A percentile compares a stretch with the other conserved stretches of the same genome.
phyloP scores from a whole-genome alignment of 768 basidiomycete species.

The Calocera viscosa region DNA sequence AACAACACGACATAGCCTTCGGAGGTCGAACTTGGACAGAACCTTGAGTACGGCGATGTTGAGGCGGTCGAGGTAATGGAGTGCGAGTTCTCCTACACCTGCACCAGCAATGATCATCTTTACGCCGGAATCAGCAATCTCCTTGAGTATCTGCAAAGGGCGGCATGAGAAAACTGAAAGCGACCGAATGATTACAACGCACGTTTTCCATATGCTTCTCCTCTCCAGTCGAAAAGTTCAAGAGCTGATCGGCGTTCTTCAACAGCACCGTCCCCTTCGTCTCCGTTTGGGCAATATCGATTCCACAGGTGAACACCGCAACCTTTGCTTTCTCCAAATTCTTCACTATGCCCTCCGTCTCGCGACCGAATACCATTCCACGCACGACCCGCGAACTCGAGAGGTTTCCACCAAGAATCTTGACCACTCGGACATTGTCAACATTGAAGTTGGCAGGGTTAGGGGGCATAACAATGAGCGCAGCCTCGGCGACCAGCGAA shows the following conservation, averaged over 20 bases:
- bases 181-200: background rate
- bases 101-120: slow-evolving; percentile 90
- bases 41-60: slow-evolving; percentile 94
- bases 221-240: slow-evolving; percentile 92
- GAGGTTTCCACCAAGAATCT: slow-evolving; percentile 93
- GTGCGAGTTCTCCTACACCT: slow-evolving; percentile 83
- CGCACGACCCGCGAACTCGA: slow-evolving; percentile 73
- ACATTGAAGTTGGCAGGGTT: slow-evolving; percentile 92
- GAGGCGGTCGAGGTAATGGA: slow-evolving; percentile 92
- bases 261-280: slow-evolving; percentile 97
- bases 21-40: slow-evolving; percentile 93
- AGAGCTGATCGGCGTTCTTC: slow-evolving; percentile 89
- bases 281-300: slow-evolving; percentile 93
- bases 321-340: slow-evolving; percentile 81
- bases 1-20: slow-evolving; percentile 85
- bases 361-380: slow-evolving; percentile 96
- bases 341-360: slow-evolving; percentile 83
- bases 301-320: slow-evolving; percentile 82
- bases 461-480: slow-evolving; percentile 77
- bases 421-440: slow-evolving; percentile 95
- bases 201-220: slow-evolving; percentile 91
- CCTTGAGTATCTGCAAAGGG: slow-evolving; percentile 69
- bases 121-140: slow-evolving; percentile 91
- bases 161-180: background rate
- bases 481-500: slow-evolving; percentile 81